Base-by-base conservation (phyloP, 352 stramenopile genomes). In the Phytophthora colocasiae region DNA sequence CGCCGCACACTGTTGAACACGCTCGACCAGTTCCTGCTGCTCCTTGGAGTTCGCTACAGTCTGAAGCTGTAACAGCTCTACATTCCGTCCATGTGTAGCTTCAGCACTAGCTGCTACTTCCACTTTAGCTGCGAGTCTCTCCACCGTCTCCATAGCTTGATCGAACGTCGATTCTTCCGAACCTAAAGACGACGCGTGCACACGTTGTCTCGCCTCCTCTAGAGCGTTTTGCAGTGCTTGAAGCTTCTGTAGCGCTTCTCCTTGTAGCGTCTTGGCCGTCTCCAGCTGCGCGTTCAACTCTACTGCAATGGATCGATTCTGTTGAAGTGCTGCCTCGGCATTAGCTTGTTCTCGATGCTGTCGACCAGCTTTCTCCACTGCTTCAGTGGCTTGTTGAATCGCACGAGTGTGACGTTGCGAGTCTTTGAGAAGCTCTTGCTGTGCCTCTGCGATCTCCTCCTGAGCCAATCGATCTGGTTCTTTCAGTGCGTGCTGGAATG, bases 381-480 rank as follows among this genome's bases (percentile, higher is more conserved):
- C 83, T 14, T 86, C 78, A 0, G 73, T 75, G 4, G 83, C 83
- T 4, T 71, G 58, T n/a, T 71, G 58, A 44, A 90, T 74, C 2
- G 78, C 83, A 19, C 73, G 67, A 31, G 72, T 71, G 27, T 86
- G 72, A 1, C 70, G 56, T 34, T 81, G 68, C 3, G 65, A 51
- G 36, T 92, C 82, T 0, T 62, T 26, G 15, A 75, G 31, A 0
- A 94, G 50, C 26, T 88, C 73, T 3, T 73, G 67, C 58, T 93
- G 86, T 2, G 79, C 81, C 22, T 92, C 82, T 5, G 87, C 75
- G 55, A 94, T 92, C 58, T 94, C 86, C 15, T 94, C 86, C 40
- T 89, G 71, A 1, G 85, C 77, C 46, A 94, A 83, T 2, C 86
- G 86, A 24, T 91, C 66, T 1, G 86, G 86, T 57, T 94, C 86